Percentiles rank a stretch among this genome's conserved stretches.
phyloP scores from a whole-genome alignment of 2,329 filamentous ascomycete species.

The Catunica adiposa region DNA sequence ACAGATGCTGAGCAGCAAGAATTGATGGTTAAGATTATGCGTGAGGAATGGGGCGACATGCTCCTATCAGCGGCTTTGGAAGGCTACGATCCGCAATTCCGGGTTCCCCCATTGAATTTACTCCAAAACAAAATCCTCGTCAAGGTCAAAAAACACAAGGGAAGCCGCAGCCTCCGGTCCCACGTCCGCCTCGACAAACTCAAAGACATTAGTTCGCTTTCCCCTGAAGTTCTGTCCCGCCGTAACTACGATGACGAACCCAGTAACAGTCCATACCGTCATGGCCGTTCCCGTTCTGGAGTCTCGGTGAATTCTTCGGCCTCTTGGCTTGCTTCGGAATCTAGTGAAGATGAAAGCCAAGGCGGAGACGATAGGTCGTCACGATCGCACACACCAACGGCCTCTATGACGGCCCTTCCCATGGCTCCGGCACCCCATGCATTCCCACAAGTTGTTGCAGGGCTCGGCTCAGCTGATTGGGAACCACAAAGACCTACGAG shows the following conservation, averaged over 20 bases:
- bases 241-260: not conserved
- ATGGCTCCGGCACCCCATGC: not conserved
- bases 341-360: not conserved
- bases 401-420: not conserved
- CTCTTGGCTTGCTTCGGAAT: not conserved
- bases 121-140: conserved; percentile 66
- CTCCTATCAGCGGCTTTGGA: conserved; percentile 46
- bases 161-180: conserved; percentile 16
- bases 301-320: not conserved
- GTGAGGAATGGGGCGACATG: conserved; percentile 63
- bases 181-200: conserved; percentile 19
- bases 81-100: conserved; percentile 33
- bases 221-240: conserved; percentile 3
- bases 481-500: not conserved
- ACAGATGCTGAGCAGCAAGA: conserved; percentile 68
- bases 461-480: not conserved
- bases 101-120: conserved; percentile 53
- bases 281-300: not conserved
- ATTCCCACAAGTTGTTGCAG: not conserved
- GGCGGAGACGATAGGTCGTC: not conserved
- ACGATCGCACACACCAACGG: not conserved
- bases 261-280: not conserved
- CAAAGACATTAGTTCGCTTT: conserved; percentile 17
- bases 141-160: conserved; percentile 52
- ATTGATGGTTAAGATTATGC: conserved; percentile 88